These are phyloP conservation scores for Rubus parviflorus DNA, from an alignment of 306 rosid species.

Conservation along the genomic window DNA sequence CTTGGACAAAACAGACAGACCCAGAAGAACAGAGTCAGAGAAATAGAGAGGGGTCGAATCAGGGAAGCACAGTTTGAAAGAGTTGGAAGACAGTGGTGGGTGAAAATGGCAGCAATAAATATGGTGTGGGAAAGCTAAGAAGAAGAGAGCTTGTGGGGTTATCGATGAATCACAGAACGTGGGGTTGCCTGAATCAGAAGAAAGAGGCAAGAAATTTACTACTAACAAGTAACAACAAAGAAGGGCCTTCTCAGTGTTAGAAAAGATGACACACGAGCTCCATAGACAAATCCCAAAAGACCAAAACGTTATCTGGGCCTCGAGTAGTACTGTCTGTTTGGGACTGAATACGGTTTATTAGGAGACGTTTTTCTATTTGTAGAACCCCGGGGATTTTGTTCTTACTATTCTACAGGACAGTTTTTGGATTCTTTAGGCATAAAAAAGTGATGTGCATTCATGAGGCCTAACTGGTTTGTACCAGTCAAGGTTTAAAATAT, in stretches of 20 bases:
- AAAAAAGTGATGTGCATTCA: neutral
- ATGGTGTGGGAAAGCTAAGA: slow-evolving; percentile 13
- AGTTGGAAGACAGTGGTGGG: slow-evolving; percentile 3
- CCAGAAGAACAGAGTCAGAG: neutral
- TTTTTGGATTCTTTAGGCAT: neutral
- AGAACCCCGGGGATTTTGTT: neutral
- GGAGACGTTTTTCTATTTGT: neutral
- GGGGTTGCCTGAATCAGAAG: slow-evolving; percentile 16
- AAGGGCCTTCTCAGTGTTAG: neutral
- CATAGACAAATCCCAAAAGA: neutral
- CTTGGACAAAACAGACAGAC: neutral
- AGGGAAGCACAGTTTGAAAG: neutral
- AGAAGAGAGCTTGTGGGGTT: slow-evolving; percentile 5
- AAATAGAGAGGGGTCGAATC: neutral
- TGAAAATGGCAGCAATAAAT: slow-evolving; percentile 10
- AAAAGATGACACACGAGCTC: neutral
- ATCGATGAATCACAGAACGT: slow-evolving; percentile 24
- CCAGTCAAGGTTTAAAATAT: too few species aligned
- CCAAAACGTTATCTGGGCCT: slow-evolving; percentile 8
- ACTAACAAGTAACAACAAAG: neutral
- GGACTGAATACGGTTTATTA: neutral
- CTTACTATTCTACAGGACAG: neutral
- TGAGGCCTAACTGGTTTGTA: neutral
- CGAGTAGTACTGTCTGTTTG: neutral
- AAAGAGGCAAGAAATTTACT: neutral